Evolutionary conservation across 192 early-diverging fungal genomes (phyloP), one percentile per base, ranked within the genome.

Genomic region (Podila epigama): DNA sequence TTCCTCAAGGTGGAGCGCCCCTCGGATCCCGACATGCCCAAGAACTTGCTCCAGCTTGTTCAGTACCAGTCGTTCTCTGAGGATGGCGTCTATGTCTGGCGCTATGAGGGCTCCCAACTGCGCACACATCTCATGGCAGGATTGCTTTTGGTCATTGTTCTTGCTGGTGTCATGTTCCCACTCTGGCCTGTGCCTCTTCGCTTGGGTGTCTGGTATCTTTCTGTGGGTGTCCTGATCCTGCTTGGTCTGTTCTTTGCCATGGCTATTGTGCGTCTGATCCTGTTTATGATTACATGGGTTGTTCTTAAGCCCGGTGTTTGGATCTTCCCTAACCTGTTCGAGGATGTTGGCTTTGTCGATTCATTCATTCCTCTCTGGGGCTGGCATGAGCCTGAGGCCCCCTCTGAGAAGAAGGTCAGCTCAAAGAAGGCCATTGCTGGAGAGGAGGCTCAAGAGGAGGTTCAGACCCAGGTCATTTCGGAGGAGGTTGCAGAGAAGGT

Each of bases 271-370:
- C 86, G 97, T n/a, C 75, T 96, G 51, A 87, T 97, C 53, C 70
- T 98, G 27, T 99, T 92, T 75, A 64, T 96, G 52, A 85, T 92
- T 6, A 88, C 94, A 42, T 84, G 92, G 60, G 75, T 88, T 5
- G 80, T 86, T 20, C 84, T 88, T 20, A 91, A 94, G 41, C 89
- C 89, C 59, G 95, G 96, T 25, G 88, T 97, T 63, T 98, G 96
- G 97, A 81, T 99, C 15, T 99, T 96, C 85, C 97, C 97, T 50
- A 97, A 98, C 60, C 79, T 99, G 69, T 99, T 99, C 86, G 97
- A 90, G 39, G 97, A 99, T 75, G 91, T 93, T 51, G 95, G 96
- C 22, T 87, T 98, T 63, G 82, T 97, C 50, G 97, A 99, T 63
- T 93, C 91, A 61, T 99, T 99, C 69, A 89, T 92, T 61, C 97